Evolutionary conservation across 2,329 filamentous ascomycete species (phyloP).

Genomic region (Cladosporium colombiae): DNA sequence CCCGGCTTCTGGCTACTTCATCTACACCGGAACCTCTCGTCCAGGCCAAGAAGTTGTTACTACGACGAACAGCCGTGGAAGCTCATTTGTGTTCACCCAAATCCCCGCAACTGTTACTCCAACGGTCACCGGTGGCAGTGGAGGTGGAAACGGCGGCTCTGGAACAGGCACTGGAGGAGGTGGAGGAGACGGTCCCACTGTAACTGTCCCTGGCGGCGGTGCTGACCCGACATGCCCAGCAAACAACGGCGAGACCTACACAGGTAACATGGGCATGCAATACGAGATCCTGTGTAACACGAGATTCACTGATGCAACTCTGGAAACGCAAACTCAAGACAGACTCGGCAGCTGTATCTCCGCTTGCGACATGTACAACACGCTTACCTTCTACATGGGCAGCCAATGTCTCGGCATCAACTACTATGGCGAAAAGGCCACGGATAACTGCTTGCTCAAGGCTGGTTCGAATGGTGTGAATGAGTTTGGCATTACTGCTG

Average conservation of each 20-base stretch:
- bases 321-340: conserved; percentile 29
- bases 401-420: conserved; percentile 33
- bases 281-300: conserved; percentile 34
- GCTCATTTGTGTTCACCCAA: conserved; percentile 27
- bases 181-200: conserved; percentile 15
- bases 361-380: conserved; percentile 37
- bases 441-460: conserved; percentile 33
- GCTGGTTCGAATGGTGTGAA: conserved; percentile 8
- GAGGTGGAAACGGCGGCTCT: conserved; percentile 11
- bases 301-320: conserved; percentile 25
- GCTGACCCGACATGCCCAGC: conserved; percentile 32
- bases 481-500: conserved; percentile 23
- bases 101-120: conserved; percentile 22
- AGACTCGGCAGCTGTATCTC: conserved; percentile 33
- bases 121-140: not conserved
- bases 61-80: conserved; percentile 26
- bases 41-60: conserved; percentile 27
- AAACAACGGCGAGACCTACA: conserved; percentile 28
- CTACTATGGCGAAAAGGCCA: conserved; percentile 22
- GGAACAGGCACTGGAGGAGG: conserved; percentile 11
- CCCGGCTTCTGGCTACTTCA: conserved; percentile 30
- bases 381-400: conserved; percentile 26
- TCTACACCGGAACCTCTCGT: conserved; percentile 24
- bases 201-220: not conserved
- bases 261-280: conserved; percentile 29